phyloP scores from a whole-genome alignment of 2,329 filamentous ascomycete genomes.

The Berkeleyomyces rouxiae region DNA sequence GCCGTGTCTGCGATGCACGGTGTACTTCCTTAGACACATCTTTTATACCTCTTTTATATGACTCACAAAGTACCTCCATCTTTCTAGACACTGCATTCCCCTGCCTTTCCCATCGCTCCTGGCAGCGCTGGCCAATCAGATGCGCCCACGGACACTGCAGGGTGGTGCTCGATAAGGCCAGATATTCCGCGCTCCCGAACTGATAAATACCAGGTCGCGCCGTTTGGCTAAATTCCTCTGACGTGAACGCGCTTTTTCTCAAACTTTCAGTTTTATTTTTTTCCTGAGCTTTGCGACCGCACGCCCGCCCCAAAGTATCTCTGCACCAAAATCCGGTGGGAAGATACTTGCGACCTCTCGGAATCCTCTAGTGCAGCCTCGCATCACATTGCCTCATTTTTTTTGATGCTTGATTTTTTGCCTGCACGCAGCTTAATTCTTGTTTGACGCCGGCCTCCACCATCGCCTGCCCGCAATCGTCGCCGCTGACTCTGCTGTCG shows the following conservation, averaged over 20 bases:
- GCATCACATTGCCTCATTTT: background rate
- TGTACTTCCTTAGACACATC: background rate
- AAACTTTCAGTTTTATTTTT: constrained; percentile 11
- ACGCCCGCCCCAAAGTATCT: constrained; percentile 7
- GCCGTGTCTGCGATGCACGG: constrained; percentile 1
- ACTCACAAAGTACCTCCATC: constrained; percentile 4
- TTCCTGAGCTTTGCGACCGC: constrained; percentile 10
- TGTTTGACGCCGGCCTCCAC: no score
- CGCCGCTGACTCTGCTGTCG: background rate
- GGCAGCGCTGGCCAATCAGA: constrained; percentile 8
- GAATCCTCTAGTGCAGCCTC: background rate
- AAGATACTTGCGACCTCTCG: constrained; percentile 9
- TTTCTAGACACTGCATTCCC: constrained; percentile 1
- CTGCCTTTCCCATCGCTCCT: background rate
- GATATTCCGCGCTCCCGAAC: constrained; percentile 14
- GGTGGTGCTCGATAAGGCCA: constrained; percentile 13
- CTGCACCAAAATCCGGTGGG: constrained; percentile 9
- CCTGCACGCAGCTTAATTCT: no score
- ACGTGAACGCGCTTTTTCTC: constrained; percentile 16
- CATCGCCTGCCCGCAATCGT: background rate
- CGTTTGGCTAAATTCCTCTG: constrained; percentile 13
- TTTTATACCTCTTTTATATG: constrained; percentile 3
- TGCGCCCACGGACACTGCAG: background rate
- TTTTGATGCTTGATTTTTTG: background rate
- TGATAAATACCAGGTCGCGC: constrained; percentile 17